Conservation (phyloP, 2,329 filamentous ascomycete genomes). For the Incumbomyces lentus region DNA sequence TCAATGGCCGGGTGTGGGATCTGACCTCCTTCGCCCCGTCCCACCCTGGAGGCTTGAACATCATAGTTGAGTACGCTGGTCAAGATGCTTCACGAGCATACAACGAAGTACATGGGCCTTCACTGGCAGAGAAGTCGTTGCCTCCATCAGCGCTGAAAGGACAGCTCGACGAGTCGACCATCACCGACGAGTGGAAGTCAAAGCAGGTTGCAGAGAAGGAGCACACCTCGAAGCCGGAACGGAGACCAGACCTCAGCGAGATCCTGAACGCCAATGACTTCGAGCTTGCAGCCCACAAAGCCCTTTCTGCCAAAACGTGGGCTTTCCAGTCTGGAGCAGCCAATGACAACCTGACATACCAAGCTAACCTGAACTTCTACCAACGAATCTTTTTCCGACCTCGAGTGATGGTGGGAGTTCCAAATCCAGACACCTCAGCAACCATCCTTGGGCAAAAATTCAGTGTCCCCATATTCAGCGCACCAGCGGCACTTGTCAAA, state of each 20-base stretch:
- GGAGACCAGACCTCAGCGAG: constrained; percentile 12
- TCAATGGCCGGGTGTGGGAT: constrained; percentile 60
- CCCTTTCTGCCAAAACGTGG: constrained; percentile 19
- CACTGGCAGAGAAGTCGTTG: constrained; percentile 17
- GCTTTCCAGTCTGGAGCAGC: constrained; percentile 21
- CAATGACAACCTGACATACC: constrained; percentile 12
- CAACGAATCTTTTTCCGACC: constrained; percentile 39
- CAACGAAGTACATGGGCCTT: constrained; percentile 30
- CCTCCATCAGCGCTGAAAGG: constrained; percentile 15
- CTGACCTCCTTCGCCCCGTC: constrained; percentile 53
- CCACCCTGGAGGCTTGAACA: constrained; percentile 46
- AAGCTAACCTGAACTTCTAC: constrained; percentile 23
- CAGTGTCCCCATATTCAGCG: constrained; percentile 15
- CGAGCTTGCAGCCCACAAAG: constrained; percentile 13
- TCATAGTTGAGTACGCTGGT: constrained; percentile 38
- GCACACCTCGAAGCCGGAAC: constrained; percentile 19
- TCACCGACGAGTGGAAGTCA: constrained; percentile 7
- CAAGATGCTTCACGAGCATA: constrained; percentile 37
- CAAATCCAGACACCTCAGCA: constrained; percentile 24
- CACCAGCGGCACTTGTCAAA: constrained; percentile 27
- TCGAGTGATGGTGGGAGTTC: constrained; percentile 33
- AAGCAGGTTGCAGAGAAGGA: constrained; percentile 12
- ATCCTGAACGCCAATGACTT: constrained; percentile 18
- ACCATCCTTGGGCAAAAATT: constrained; percentile 21
- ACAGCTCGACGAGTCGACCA: constrained; percentile 16